phyloP scores from a whole-genome alignment of 441 rosid genomes.

The Oxalis stricta region DNA sequence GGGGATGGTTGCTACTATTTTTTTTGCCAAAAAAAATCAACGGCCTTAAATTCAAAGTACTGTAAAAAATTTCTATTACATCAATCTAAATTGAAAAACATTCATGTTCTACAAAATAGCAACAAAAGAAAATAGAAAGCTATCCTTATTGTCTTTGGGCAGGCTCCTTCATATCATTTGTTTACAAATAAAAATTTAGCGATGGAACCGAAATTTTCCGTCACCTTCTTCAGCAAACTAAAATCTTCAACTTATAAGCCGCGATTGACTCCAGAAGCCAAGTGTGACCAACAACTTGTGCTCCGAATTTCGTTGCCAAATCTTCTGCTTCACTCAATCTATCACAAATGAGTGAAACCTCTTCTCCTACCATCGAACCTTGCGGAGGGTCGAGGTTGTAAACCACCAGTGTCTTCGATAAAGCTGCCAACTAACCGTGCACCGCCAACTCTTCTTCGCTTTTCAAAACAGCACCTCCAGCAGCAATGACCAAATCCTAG shows the following conservation, averaged over 20 bases:
- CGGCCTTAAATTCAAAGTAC: too few relatives aligned
- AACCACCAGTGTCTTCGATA: constrained; percentile 28
- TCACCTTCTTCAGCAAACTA: constrained; percentile 12
- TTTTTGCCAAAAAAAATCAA: too few relatives aligned
- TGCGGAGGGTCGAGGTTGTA: constrained; percentile 57
- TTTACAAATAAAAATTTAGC: too few relatives aligned
- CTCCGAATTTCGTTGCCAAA: constrained; percentile 38
- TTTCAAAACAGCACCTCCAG: constrained; percentile 43
- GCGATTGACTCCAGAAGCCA: constrained; percentile 86
- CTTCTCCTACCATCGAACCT: constrained; percentile 54
- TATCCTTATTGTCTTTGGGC: too few relatives aligned
- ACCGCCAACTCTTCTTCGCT: constrained; percentile 25
- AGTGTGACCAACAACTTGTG: constrained; percentile 44
- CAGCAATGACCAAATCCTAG: constrained; percentile 39
- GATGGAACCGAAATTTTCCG: too few relatives aligned
- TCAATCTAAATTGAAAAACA: too few relatives aligned
- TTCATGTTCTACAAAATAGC: too few relatives aligned
- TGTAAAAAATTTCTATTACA: too few relatives aligned
- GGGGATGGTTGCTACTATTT: too few relatives aligned
- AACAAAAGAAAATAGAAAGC: too few relatives aligned
- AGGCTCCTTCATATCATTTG: too few relatives aligned
- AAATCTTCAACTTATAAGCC: constrained; percentile 42
- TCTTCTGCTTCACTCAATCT: constrained; percentile 58
- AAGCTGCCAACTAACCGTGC: constrained; percentile 9
- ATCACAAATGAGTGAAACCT: constrained; percentile 51